These are phyloP conservation scores for Penicillium verrucosum DNA, from an alignment of 2,329 filamentous ascomycete genomes.

Conservation along the genomic window DNA sequence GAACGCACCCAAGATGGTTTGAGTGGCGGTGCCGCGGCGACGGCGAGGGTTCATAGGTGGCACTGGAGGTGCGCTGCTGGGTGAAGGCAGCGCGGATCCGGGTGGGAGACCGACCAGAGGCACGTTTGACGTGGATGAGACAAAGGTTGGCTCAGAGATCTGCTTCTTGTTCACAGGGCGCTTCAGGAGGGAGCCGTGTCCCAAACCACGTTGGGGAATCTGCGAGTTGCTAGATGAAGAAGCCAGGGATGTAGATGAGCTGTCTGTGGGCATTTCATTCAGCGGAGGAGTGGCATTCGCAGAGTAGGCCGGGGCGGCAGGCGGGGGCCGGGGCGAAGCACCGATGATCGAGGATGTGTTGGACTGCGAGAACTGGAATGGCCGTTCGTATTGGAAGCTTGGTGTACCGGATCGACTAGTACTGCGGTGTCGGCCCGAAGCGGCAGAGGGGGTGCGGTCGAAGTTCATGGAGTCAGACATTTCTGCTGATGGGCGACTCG, in stretches of 20 bases:
- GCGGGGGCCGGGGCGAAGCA: slow-evolving; percentile 43
- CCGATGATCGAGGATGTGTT: slow-evolving; percentile 37
- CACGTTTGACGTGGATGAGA: slow-evolving; percentile 55
- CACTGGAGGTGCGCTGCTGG: slow-evolving; percentile 50
- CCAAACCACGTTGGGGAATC: slow-evolving; percentile 30
- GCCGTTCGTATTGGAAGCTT: slow-evolving; percentile 35
- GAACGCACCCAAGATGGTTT: slow-evolving; percentile 40
- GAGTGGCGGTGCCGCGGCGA: slow-evolving; percentile 48
- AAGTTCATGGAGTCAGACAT: slow-evolving; percentile 25
- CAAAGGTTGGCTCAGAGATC: slow-evolving; percentile 59
- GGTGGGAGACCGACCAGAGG: slow-evolving; percentile 57
- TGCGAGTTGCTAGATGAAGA: slow-evolving; percentile 21
- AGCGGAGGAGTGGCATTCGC: slow-evolving; percentile 55
- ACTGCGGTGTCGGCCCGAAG: slow-evolving; percentile 40
- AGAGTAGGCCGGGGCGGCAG: slow-evolving; percentile 46
- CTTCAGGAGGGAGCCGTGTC: slow-evolving; percentile 46
- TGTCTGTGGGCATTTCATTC: slow-evolving; percentile 43
- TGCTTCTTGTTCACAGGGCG: slow-evolving; percentile 58
- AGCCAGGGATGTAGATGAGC: slow-evolving; percentile 36
- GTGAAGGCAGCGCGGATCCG: slow-evolving; percentile 54
- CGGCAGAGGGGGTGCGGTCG: slow-evolving; percentile 40
- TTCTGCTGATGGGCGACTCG: slow-evolving; percentile 40
- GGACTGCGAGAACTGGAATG: slow-evolving; percentile 29
- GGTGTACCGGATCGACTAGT: slow-evolving; percentile 38
- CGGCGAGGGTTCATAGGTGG: slow-evolving; percentile 60